phyloP scores from a whole-genome alignment of 2,329 filamentous ascomycete genomes.

The Cadophora gregata region DNA sequence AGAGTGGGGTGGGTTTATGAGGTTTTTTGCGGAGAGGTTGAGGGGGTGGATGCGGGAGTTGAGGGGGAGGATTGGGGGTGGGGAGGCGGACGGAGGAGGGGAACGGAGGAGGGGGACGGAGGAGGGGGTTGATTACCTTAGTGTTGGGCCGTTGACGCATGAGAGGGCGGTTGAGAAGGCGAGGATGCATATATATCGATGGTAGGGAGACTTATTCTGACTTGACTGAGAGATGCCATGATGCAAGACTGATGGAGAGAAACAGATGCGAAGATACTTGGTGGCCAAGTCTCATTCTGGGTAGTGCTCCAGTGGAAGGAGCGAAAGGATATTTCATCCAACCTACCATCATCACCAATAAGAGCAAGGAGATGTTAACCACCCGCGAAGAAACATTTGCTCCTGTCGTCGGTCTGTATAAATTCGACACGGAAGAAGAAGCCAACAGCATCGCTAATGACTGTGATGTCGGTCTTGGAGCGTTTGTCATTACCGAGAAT shows the following conservation, averaged over 20 bases:
- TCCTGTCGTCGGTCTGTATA: conserved; percentile 63
- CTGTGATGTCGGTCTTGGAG: conserved; percentile 61
- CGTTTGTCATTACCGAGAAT: conserved; percentile 57
- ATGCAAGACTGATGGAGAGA: neutral
- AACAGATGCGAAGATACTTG: conserved; percentile 49
- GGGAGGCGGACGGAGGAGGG: conserved; percentile 15
- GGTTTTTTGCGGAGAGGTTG: conserved; percentile 47
- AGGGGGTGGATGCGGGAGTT: conserved; percentile 44
- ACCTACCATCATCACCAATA: conserved; percentile 34
- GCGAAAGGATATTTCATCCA: conserved; percentile 32
- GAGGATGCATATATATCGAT: conserved; percentile 32
- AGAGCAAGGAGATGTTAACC: conserved; percentile 31
- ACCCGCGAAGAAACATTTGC: conserved; percentile 53
- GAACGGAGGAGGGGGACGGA: conserved; percentile 20
- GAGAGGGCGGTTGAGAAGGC: conserved; percentile 33
- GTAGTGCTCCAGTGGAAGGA: conserved; percentile 39
- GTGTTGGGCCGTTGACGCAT: conserved; percentile 32
- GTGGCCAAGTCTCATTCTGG: conserved; percentile 47
- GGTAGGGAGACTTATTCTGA: conserved; percentile 12
- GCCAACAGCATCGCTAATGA: conserved; percentile 61
- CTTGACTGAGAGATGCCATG: neutral
- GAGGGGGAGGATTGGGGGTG: conserved; percentile 30
- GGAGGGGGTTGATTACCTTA: conserved; percentile 27
- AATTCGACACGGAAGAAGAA: conserved; percentile 63
- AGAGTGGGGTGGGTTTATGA: conserved; percentile 57